Base-by-base conservation (phyloP, 1,284 basidiomycete species). In the Boletus hoseneyae region DNA sequence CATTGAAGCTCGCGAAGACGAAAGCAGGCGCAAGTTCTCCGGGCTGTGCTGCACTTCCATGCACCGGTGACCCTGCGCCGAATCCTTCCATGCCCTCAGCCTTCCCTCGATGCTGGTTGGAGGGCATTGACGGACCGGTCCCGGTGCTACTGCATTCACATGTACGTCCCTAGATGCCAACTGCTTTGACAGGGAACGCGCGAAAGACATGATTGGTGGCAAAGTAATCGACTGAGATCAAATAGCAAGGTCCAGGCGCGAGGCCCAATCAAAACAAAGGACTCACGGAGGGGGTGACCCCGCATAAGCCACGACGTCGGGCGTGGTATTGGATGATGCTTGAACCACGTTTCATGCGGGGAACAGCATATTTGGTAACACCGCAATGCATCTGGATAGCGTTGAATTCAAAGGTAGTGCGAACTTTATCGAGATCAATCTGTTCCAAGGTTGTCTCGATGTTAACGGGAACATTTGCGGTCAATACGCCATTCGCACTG, bases 171-270 rank as follows among this genome's bases (percentile, higher is more conserved):
- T 75, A 5, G 78, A 71, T 11, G 76, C 74, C n/a, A 85, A 68
- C 57, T 84, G 79, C 35, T 73, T 55, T 0, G 80, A 77, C 42
- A 85, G 68, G 13, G 76, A 73, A 29, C 80, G 74, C 6, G 77
- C 82, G 62, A 83, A 83, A 10, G 75, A 71, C 27, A 74, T 63
- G 55, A 81, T 87, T 85, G 6, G 83, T 83, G 3, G 73, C 58
- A 11, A 72, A 72, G 62, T 79, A 84, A 65, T 85, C 82, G 35
- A 82, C 68, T 72, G 72, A 72, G 42, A 51, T 58, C 18, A 58
- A 63, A 25, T 3, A n/a, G 37, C 25, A 37, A 43, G n/a, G 18
- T 36, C 18, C 8, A 18, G 15, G 19, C 19, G 16, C 39, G 29
- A 13, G 23, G 39, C n/a, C 3, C 32, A 30, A 29, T 33, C 8